Evolutionary conservation across 2,329 filamentous ascomycete species (phyloP).

Genomic region (Nigrospora sphaerica): DNA sequence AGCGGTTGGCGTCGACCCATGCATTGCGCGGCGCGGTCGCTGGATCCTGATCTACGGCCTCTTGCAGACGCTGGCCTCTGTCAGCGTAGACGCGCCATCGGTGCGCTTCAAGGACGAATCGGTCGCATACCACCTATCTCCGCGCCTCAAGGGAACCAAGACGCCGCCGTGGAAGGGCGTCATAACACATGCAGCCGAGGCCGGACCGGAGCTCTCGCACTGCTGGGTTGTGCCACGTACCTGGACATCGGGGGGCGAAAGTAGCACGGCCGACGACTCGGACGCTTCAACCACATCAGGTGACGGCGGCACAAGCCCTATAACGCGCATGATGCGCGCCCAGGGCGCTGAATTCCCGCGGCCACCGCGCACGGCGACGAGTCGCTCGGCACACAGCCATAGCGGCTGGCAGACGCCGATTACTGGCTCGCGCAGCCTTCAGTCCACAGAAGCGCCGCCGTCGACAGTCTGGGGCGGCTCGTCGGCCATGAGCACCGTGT

Average conservation of each 20-base stretch:
- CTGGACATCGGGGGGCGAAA: conserved; percentile 20
- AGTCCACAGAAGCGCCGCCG: conserved; percentile 9
- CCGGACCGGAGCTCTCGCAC: conserved; percentile 42
- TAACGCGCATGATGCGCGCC: conserved; percentile 16
- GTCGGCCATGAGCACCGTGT: conserved; percentile 17
- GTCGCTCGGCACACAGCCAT: conserved; percentile 6
- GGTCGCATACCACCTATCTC: conserved; percentile 51
- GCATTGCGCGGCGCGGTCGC: conserved; percentile 47
- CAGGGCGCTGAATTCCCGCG: conserved; percentile 14
- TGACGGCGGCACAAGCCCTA: conserved; percentile 9
- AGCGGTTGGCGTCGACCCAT: conserved; percentile 43
- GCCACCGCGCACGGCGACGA: conserved; percentile 11
- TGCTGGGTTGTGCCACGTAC: conserved; percentile 40
- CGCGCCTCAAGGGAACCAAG: conserved; percentile 41
- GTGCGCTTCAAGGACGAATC: conserved; percentile 40
- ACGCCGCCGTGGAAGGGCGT: conserved; percentile 47
- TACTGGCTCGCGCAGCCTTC: conserved; percentile 7
- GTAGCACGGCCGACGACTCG: background rate
- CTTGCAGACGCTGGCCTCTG: conserved; percentile 50
- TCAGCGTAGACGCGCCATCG: conserved; percentile 50
- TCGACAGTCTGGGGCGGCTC: conserved; percentile 20
- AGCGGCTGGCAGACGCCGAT: conserved; percentile 11
- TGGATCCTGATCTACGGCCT: conserved; percentile 57
- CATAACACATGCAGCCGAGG: conserved; percentile 20
- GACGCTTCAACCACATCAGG: conserved; percentile 8